phyloP scores from a whole-genome alignment of 2,329 filamentous ascomycete genomes.

The Venturia asperata region DNA sequence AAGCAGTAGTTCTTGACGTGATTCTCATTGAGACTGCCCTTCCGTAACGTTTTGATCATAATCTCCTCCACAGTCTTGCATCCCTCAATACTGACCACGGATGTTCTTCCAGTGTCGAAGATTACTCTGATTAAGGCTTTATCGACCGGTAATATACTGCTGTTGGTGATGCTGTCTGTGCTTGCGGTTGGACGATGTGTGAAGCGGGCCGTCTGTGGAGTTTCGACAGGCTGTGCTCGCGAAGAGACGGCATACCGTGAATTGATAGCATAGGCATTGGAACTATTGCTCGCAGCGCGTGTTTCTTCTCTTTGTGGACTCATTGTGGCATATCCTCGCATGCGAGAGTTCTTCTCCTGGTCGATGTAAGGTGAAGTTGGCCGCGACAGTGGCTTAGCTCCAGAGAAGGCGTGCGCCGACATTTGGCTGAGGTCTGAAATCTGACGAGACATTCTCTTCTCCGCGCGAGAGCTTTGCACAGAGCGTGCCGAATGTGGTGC shows the following conservation, averaged over 20 bases:
- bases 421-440: conserved; percentile 41
- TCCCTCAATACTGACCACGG: conserved; percentile 86
- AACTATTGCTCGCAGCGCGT: conserved; percentile 39
- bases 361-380: conserved; percentile 66
- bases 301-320: conserved; percentile 55
- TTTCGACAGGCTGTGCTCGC: conserved; percentile 41
- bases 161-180: conserved; percentile 66
- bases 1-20: conserved; percentile 96
- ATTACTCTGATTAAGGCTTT: conserved; percentile 90
- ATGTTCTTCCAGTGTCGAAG: conserved; percentile 82
- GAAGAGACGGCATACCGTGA: conserved; percentile 16
- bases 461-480: conserved; percentile 39
- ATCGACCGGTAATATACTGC: conserved; percentile 75
- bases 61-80: conserved; percentile 91
- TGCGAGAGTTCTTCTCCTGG: conserved; percentile 49
- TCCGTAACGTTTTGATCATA: conserved; percentile 79
- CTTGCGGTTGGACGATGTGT: conserved; percentile 71
- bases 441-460: conserved; percentile 44
- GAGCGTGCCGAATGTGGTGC: conserved; percentile 48
- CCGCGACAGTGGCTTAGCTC: conserved; percentile 52
- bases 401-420: conserved; percentile 23
- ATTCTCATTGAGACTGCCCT: conserved; percentile 80
- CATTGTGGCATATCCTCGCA: conserved; percentile 41
- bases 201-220: conserved; percentile 54
- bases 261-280: conserved; percentile 9